Conservation (phyloP, 495 filamentous ascomycete species). For the Lophium mytilinum region DNA sequence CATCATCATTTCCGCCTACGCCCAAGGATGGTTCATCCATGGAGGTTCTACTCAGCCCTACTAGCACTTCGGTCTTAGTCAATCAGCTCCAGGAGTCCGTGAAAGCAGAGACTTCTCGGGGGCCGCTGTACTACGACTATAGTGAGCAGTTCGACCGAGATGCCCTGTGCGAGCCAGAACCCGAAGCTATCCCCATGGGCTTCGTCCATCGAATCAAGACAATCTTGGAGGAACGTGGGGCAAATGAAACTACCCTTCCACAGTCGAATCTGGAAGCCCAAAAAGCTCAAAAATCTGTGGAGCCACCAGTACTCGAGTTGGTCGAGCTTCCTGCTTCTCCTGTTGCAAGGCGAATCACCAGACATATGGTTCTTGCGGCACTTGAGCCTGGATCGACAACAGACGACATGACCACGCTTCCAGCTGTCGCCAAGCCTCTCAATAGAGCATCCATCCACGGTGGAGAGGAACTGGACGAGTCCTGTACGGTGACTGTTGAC, state of each 20-base stretch:
- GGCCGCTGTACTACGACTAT: constrained; percentile 23
- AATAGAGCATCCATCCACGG: neutral
- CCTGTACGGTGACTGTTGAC: neutral
- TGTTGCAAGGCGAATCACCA: constrained; percentile 26
- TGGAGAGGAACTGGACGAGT: neutral
- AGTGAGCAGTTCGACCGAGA: constrained; percentile 24
- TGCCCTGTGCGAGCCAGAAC: constrained; percentile 3
- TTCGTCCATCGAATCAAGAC: constrained; percentile 20
- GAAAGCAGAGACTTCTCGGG: neutral
- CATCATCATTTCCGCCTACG: constrained; percentile 26
- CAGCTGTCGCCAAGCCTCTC: neutral
- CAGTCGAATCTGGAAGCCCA: constrained; percentile 2
- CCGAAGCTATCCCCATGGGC: constrained; percentile 7
- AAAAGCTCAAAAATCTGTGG: constrained; percentile 18
- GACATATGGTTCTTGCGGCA: constrained; percentile 29
- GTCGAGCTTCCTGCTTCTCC: constrained; percentile 24
- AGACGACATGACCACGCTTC: constrained; percentile 1
- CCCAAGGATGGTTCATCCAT: constrained; percentile 25
- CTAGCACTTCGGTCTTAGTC: constrained; percentile 1
- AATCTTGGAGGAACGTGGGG: constrained; percentile 19
- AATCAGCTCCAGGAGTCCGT: neutral
- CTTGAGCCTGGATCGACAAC: constrained; percentile 15
- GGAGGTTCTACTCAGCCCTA: constrained; percentile 24
- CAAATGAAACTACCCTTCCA: neutral
- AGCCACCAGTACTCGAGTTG: constrained; percentile 24